Evolutionary conservation across 2,329 filamentous ascomycete species (phyloP).

Genomic region (Aspergillus piperis): DNA sequence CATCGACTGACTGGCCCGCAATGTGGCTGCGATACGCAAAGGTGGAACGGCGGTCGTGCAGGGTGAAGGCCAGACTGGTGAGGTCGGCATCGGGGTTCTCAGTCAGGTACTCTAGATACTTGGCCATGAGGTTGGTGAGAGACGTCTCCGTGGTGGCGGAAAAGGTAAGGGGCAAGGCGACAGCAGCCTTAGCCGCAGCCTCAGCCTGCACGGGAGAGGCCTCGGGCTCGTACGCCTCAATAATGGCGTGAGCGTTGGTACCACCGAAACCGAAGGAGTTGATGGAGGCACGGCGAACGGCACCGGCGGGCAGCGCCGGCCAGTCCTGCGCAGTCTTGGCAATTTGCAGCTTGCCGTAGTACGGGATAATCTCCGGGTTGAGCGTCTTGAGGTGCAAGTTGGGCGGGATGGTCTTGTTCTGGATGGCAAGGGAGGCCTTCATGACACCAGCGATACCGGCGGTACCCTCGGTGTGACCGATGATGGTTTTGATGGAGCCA

Average conservation of each 20-base stretch:
- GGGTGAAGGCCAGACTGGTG: background rate
- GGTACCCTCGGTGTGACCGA: constrained; percentile 15
- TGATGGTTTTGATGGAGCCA: constrained; percentile 17
- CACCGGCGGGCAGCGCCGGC: constrained; percentile 24
- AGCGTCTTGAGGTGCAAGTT: constrained; percentile 28
- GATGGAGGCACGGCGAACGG: constrained; percentile 37
- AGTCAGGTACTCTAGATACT: constrained; percentile 4
- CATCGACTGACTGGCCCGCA: background rate
- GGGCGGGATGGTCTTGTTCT: constrained; percentile 26
- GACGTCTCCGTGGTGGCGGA: constrained; percentile 25
- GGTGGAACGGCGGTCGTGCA: background rate
- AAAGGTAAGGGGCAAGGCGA: constrained; percentile 21
- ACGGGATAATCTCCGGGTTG: constrained; percentile 22
- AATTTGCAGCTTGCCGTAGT: constrained; percentile 20
- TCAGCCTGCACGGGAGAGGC: background rate
- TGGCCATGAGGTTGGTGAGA: constrained; percentile 4
- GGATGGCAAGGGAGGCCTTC: constrained; percentile 24
- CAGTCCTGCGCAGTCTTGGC: constrained; percentile 21
- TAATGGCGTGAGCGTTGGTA: constrained; percentile 36
- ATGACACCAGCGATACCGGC: constrained; percentile 29
- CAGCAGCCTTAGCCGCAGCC: background rate
- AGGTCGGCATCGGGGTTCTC: background rate
- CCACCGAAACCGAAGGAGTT: constrained; percentile 44
- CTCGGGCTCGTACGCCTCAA: constrained; percentile 29
- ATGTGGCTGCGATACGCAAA: background rate